Conservation (phyloP, 2,329 filamentous ascomycete species). For the Emericellopsis cladophorae region DNA sequence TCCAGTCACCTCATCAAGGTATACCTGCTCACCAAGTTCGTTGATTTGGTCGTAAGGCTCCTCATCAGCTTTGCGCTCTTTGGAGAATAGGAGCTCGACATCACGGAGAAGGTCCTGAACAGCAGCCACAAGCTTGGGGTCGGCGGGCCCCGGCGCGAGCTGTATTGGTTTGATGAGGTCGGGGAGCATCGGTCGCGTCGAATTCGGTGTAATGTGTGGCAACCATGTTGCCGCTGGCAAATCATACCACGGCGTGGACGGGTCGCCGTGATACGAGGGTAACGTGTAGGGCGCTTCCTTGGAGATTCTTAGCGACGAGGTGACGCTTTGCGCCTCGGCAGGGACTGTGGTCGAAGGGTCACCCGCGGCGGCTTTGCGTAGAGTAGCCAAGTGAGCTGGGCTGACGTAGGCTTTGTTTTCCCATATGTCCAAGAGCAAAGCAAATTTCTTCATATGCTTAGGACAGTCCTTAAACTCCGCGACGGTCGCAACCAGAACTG, state of each 20-base stretch:
- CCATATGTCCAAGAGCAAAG: slow-evolving; percentile 58
- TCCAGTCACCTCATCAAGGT: slow-evolving; percentile 53
- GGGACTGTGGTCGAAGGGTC: slow-evolving; percentile 8
- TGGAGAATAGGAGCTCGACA: slow-evolving; percentile 55
- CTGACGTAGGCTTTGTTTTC: slow-evolving; percentile 51
- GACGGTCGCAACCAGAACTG: slow-evolving; percentile 47
- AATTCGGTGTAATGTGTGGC: slow-evolving; percentile 65
- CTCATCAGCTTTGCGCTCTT: slow-evolving; percentile 32
- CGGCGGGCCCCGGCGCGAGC: slow-evolving; percentile 54
- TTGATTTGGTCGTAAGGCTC: slow-evolving; percentile 51
- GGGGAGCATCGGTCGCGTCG: slow-evolving; percentile 59
- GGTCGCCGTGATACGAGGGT: slow-evolving; percentile 67
- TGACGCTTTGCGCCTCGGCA: slow-evolving; percentile 8
- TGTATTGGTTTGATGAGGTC: slow-evolving; percentile 59
- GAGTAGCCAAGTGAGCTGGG: slow-evolving; percentile 35
- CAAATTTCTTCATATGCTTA: slow-evolving; percentile 53
- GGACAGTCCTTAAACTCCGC: slow-evolving; percentile 45
- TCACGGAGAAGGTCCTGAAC: slow-evolving; percentile 61
- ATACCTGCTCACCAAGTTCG: slow-evolving; percentile 57
- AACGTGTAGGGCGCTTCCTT: slow-evolving; percentile 56
- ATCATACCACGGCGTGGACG: slow-evolving; percentile 64
- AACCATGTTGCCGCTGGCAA: slow-evolving; percentile 73
- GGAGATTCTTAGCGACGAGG: slow-evolving; percentile 22
- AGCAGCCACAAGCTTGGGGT: slow-evolving; percentile 50
- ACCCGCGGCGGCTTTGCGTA: slow-evolving; percentile 44